These are phyloP conservation scores for Aspergillus terreus DNA, from an alignment of 2,329 filamentous ascomycete genomes.

Conservation along the genomic window DNA sequence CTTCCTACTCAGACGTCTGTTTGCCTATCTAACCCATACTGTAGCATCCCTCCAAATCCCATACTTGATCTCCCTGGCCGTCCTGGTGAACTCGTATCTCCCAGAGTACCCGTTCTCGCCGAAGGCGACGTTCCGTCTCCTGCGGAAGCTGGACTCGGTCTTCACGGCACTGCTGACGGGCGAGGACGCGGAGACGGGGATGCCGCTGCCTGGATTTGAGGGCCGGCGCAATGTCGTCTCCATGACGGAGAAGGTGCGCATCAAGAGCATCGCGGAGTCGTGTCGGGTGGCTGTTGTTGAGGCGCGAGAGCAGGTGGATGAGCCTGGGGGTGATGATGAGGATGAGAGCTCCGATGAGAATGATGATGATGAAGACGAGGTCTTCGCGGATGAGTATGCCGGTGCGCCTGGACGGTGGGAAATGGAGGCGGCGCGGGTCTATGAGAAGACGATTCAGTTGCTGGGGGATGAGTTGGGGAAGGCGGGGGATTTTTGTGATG, in stretches of 20 bases:
- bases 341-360: constrained; percentile 32
- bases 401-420: constrained; percentile 43
- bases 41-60: constrained; percentile 75
- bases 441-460: constrained; percentile 73
- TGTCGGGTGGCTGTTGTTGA: constrained; percentile 69
- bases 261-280: constrained; percentile 75
- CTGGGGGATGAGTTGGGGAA: constrained; percentile 64
- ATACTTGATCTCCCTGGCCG: constrained; percentile 74
- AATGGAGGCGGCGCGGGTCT: constrained; percentile 71
- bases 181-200: constrained; percentile 61
- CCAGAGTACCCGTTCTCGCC: constrained; percentile 67
- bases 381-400: constrained; percentile 22
- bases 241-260: constrained; percentile 83
- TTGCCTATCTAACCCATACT: background rate
- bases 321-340: constrained; percentile 39
- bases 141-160: constrained; percentile 77
- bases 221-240: constrained; percentile 53
- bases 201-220: constrained; percentile 67
- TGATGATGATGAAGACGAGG: constrained; percentile 38
- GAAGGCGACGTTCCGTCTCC: constrained; percentile 63
- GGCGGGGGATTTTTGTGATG: constrained; percentile 24
- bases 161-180: constrained; percentile 73
- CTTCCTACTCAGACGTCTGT: background rate
- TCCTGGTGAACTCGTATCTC: constrained; percentile 68
- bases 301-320: constrained; percentile 50